Evolutionary conservation across 179 eudicot genomes (phyloP).

Genomic region (Nepenthes alata): DNA sequence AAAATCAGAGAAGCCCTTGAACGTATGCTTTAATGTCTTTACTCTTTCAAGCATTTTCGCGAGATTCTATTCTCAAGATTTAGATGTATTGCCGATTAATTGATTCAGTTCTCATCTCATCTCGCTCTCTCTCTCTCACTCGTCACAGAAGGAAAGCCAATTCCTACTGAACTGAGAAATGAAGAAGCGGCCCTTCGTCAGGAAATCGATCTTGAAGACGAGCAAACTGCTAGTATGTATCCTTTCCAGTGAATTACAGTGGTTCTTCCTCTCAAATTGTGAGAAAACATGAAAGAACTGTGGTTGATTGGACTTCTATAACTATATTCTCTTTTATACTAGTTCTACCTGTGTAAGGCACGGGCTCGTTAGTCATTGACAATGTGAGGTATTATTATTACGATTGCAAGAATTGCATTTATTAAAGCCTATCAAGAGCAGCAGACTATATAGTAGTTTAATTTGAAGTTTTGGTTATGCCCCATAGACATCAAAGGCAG

Average conservation of each 20-base stretch:
- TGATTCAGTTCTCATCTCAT: too few relatives aligned
- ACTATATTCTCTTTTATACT: too few relatives aligned
- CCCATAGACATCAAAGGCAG: too few relatives aligned
- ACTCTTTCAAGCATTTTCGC: neutral
- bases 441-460: too few relatives aligned
- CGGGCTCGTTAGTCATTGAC: too few relatives aligned
- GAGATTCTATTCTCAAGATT: neutral
- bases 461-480: too few relatives aligned
- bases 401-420: too few relatives aligned
- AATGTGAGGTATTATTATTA: too few relatives aligned
- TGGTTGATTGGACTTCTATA: too few relatives aligned
- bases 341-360: too few relatives aligned
- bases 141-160: constrained; percentile 74
- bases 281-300: neutral
- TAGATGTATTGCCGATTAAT: neutral
- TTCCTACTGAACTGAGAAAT: constrained; percentile 86
- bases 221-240: constrained; percentile 57
- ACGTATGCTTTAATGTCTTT: constrained; percentile 17
- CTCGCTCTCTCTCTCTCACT: too few relatives aligned
- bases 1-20: constrained; percentile 73
- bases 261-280: neutral
- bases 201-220: constrained; percentile 89
- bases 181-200: constrained; percentile 81
- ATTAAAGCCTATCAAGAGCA: too few relatives aligned
- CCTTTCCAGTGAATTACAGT: neutral